Evolutionary conservation across 148 eudicot genomes (phyloP), one percentile per base, ranked within the genome.

Genomic region (Diospyros lotus): DNA sequence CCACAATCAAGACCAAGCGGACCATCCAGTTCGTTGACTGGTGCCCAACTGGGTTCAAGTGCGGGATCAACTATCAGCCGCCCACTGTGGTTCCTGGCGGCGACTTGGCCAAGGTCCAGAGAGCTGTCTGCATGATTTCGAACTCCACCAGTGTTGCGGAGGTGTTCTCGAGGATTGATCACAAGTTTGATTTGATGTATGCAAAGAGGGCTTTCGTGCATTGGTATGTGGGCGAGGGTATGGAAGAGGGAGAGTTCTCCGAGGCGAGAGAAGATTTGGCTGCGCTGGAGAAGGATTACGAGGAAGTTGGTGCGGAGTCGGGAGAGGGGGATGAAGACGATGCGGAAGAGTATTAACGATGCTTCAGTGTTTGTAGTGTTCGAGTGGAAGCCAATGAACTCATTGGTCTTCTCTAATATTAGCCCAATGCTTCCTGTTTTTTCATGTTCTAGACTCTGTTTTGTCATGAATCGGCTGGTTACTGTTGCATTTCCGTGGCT

Each of bases 151-250:
- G 28, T 28, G 28, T 28, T 28, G 28, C 28, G 28, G 28, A 28
- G 28, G 28, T 85, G 77, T 85, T 85, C 76, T 85, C 87, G 0
- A 85, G 87, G 75, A 82, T 85, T 45, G 87, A 85, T 63, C 87
- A 85, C 63, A 85, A 82, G 83, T 85, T 85, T 38, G 87, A 85
- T 74, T 39, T 85, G 68, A 85, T 85, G 87, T 85, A 85, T 5
- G 87, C 87, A 0, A 85, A 85, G 85, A 63, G 87, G 18, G 87
- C 87, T 1, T 85, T 85, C 60, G 87, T 85, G 64, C 87, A 85
- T 9, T 85, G 87, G 87, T 85, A 85, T 28, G 28, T 28, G 28
- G 28, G 28, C 28, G 28, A 28, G 28, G 28, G 28, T 0, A 28
- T 28, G 28, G 87, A 85, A 70, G 87, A 85, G 77, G 85, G 87